Base-by-base conservation (phyloP, 345 rosid genomes). In the Streptanthus diversifolius region DNA sequence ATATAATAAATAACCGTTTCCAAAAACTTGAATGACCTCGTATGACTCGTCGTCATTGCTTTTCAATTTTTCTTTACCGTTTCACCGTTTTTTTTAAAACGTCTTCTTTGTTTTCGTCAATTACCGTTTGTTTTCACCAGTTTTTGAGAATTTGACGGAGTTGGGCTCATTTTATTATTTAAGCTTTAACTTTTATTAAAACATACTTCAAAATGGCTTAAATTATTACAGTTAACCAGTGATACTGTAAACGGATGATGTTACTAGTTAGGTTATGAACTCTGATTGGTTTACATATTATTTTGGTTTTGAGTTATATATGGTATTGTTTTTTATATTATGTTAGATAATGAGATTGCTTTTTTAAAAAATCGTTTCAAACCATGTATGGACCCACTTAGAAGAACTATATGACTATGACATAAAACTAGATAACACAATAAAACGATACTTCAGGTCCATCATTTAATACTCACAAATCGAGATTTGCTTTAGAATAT, bases 21-120 rank as follows among this genome's bases (percentile, higher is more conserved):
- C 2, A 51, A 45, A 22, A 51, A 51, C 55, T 51, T 51, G 15
- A 49, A 11, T 49, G 72, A 74, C 77, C 77, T 65, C 32, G 10
- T 54, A 5, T 30, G 63, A 72, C 70, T 73, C 55, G 19, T 73
- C 55, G n/a, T 54, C 52, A 12, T 11, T 29, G 13, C 25, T 51
- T n/a, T 58, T 18, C 32, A 27, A 53, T 25, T 9, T 25, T 13
- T 21, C 21, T 37, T 52, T 13, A 66, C 70, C 60, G 36, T 66
- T 51, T 36, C 48, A 11, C 21, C 40, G 5, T 27, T 35, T 12
- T 54, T 5, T 17, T n/a, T 17, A 55, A 17, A 32, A 0, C 6
- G 1, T 7, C 49, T n/a, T 48, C 24, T 48, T 10, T 48, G 53
- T 47, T 47, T 47, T 21, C 13, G 25, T 48, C 32, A 6, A 22